phyloP scores from a whole-genome alignment of 2,329 filamentous ascomycete genomes.

The Dactylellina haptotyla region DNA sequence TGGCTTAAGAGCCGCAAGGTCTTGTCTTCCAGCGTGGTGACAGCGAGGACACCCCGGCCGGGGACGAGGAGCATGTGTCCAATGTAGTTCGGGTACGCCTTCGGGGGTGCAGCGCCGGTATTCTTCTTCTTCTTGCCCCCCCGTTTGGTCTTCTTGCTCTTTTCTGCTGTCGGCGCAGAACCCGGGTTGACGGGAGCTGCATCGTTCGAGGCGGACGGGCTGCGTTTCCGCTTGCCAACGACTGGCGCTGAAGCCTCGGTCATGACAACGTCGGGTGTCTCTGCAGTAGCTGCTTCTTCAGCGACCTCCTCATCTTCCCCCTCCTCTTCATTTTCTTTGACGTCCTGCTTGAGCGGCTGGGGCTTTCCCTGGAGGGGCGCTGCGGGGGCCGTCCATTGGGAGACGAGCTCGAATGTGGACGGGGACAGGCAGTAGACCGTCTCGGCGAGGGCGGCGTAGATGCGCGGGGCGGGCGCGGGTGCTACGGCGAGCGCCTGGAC shows the following conservation, averaged over 20 bases:
- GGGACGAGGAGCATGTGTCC: conserved; percentile 62
- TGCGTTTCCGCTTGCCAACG: conserved; percentile 47
- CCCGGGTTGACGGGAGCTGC: neutral
- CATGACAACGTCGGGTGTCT: conserved; percentile 29
- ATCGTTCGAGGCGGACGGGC: conserved; percentile 26
- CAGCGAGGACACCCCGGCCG: conserved; percentile 75
- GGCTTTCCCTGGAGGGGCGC: conserved; percentile 34
- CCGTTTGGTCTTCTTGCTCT: conserved; percentile 13
- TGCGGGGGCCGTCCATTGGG: conserved; percentile 41
- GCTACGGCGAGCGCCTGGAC: conserved; percentile 36
- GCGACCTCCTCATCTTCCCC: conserved; percentile 1
- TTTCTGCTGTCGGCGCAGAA: neutral
- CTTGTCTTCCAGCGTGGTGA: conserved; percentile 91
- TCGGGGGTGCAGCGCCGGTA: neutral
- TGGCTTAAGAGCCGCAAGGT: conserved; percentile 81
- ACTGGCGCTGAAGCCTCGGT: conserved; percentile 26
- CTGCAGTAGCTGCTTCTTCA: neutral
- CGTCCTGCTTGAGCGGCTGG: conserved; percentile 8
- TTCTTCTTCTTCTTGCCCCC: conserved; percentile 17
- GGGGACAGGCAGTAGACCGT: conserved; percentile 32
- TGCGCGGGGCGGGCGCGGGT: conserved; percentile 8
- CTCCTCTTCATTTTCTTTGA: neutral
- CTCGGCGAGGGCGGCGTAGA: conserved; percentile 39
- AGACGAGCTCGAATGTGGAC: conserved; percentile 21
- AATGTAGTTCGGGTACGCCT: conserved; percentile 56